phyloP scores from a whole-genome alignment of 495 filamentous ascomycete species.

The Penicillium fimorum region DNA sequence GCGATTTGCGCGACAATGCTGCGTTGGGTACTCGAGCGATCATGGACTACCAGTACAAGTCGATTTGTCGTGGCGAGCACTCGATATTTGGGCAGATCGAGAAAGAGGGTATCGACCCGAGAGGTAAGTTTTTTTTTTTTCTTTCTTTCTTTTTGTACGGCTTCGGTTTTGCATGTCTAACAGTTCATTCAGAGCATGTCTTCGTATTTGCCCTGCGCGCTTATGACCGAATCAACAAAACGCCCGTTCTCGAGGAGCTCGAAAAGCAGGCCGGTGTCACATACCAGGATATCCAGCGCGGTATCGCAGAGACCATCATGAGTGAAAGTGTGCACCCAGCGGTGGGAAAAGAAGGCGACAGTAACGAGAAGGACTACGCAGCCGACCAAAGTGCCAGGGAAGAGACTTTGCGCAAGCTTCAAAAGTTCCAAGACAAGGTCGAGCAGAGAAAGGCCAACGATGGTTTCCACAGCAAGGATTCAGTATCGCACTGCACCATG shows the following conservation, averaged over 20 bases:
- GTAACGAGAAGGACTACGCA: slow-evolving; percentile 40
- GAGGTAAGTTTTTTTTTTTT: slow-evolving; percentile 21
- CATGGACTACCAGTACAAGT: slow-evolving; percentile 99
- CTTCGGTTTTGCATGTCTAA: slow-evolving; percentile 7
- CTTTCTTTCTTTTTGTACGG: neutral
- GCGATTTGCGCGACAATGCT: slow-evolving; percentile 77
- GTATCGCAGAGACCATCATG: slow-evolving; percentile 83
- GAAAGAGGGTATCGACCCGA: slow-evolving; percentile 76
- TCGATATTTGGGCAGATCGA: slow-evolving; percentile 81
- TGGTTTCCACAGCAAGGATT: slow-evolving; percentile 54
- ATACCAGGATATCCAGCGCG: slow-evolving; percentile 82
- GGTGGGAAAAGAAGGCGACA: slow-evolving; percentile 50
- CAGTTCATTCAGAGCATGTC: slow-evolving; percentile 57
- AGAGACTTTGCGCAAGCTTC: slow-evolving; percentile 51
- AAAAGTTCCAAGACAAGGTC: slow-evolving; percentile 61
- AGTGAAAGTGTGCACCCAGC: slow-evolving; percentile 65
- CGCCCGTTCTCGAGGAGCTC: slow-evolving; percentile 60
- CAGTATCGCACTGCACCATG: slow-evolving; percentile 82
- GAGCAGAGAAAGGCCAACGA: slow-evolving; percentile 39
- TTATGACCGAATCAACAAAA: slow-evolving; percentile 88
- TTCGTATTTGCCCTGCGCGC: slow-evolving; percentile 90
- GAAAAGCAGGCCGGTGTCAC: slow-evolving; percentile 77
- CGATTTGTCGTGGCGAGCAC: slow-evolving; percentile 84
- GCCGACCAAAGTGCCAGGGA: slow-evolving; percentile 37
- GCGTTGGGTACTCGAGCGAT: slow-evolving; percentile 87